Base-by-base conservation (phyloP, 768 basidiomycete genomes). In the Boletales sp. region DNA sequence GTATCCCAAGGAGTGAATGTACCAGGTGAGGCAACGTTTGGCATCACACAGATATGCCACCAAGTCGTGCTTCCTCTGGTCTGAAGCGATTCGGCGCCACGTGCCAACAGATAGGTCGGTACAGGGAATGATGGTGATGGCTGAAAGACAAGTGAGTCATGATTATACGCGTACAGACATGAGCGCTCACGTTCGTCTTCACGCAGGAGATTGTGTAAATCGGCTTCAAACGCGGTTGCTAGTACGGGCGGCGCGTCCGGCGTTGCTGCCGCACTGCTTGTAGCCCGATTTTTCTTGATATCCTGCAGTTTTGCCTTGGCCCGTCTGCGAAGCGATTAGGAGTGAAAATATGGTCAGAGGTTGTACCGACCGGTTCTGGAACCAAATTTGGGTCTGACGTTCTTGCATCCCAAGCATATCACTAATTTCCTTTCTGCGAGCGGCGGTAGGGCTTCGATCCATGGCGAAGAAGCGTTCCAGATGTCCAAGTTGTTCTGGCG, bases 311-410 rank as follows among this genome's bases (percentile, higher is more conserved):
- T 91, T 3, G 87, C 87, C 64, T 92, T 92, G 35, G 90, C 90
- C 3, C 90, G 85, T 51, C 90, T 90, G 53, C 32, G 5, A 40
- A 45, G 31, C 19, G n/a, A 29, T 50, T 29, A 47, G 45, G 40
- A 12, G 13, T 15, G 45, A 35, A 19, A 35, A 18, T 19, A 19
- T 8, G 8, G 2, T 38, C 12, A 45, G 11, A 43, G 37, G 9
- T 30, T 30, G 31, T 5, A 55, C 57, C 8, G 24, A 58, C 89
- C 89, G 75, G 63, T 92, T 91, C 65, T 92, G 89, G 59, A 90
- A 92, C 90, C 90, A 91, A 41, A 92, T 86, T 68, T 91, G 90
- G 0, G 87, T 90, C 72, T 91, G 90, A 34, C 88, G 82, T 68
- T 91, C 90, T 44, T 86, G 80, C 85, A 92, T 90, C 14, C 87